Evolutionary conservation across 2,329 filamentous ascomycete species (phyloP).

Genomic region (Cladophialophora immunda): DNA sequence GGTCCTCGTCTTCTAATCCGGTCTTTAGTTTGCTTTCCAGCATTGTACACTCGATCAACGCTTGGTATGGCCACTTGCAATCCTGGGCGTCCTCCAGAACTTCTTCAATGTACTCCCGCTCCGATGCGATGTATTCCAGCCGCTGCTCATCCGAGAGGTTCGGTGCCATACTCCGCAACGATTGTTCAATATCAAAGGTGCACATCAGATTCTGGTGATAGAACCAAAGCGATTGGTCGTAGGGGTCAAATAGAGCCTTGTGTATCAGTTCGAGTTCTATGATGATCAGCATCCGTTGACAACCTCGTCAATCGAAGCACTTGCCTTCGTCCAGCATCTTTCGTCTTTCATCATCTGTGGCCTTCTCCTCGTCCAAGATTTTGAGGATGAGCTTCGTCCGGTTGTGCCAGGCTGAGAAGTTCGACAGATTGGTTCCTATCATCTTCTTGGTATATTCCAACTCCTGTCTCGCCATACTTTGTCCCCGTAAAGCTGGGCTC

Average conservation of each 20-base stretch:
- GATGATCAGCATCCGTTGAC: conserved; percentile 8
- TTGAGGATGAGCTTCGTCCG: conserved; percentile 83
- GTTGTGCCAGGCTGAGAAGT: conserved; percentile 97
- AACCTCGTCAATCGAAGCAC: conserved; percentile 18
- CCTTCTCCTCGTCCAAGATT: conserved; percentile 74
- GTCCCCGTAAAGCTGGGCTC: conserved; percentile 58
- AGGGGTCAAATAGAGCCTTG: conserved; percentile 84
- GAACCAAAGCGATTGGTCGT: conserved; percentile 96
- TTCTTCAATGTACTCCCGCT: conserved; percentile 77
- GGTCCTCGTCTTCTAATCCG: conserved; percentile 53
- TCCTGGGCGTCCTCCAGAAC: conserved; percentile 72
- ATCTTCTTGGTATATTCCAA: conserved; percentile 91
- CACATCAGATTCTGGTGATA: conserved; percentile 90
- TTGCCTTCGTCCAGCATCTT: conserved; percentile 76
- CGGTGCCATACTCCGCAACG: conserved; percentile 68
- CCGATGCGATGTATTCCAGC: conserved; percentile 70
- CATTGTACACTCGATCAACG: conserved; percentile 77
- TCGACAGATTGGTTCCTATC: conserved; percentile 85
- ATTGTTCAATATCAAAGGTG: conserved; percentile 64
- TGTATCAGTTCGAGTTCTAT: conserved; percentile 78
- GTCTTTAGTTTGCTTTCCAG: conserved; percentile 59
- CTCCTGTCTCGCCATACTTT: conserved; percentile 78
- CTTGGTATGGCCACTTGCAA: conserved; percentile 90
- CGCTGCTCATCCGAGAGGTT: conserved; percentile 70
- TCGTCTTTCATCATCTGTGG: conserved; percentile 69